A percentile compares a stretch with the other conserved stretches of the same genome.
Conservation (phyloP, 2,329 filamentous ascomycete species). For the Penicillium vulpinum region DNA sequence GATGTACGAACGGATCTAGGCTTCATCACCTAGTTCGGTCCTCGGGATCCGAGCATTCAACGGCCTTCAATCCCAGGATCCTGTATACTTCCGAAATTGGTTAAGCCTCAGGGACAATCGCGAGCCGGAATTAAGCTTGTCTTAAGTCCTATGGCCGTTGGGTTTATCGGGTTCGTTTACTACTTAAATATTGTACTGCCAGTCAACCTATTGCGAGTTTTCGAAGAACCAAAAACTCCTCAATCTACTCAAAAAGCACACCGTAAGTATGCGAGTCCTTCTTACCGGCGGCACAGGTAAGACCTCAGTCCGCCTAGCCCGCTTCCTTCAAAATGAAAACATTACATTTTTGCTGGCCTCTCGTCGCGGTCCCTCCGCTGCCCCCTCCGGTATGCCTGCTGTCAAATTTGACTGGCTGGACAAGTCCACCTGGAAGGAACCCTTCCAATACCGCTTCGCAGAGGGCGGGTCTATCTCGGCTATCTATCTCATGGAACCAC, state of each 20-base stretch:
- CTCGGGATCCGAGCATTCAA: not conserved
- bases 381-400: no score
- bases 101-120: not conserved
- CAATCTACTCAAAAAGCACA: not conserved
- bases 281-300: not conserved
- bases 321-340: no score
- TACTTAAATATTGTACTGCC: not conserved
- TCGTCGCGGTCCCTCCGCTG: no score
- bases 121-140: not conserved
- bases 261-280: not conserved
- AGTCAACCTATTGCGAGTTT: not conserved
- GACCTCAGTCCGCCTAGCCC: not conserved
- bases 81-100: not conserved
- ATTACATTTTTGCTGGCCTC: no score
- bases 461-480: no score
- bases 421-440: no score
- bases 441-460: no score
- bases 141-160: not conserved
- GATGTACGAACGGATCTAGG: not conserved
- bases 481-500: no score
- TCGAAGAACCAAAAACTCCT: not conserved
- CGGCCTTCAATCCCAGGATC: not conserved
- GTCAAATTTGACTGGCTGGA: no score
- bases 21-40: not conserved
- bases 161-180: not conserved